Base-by-base conservation (phyloP, 352 stramenopile genomes). In the Aphanomyces invadans region DNA sequence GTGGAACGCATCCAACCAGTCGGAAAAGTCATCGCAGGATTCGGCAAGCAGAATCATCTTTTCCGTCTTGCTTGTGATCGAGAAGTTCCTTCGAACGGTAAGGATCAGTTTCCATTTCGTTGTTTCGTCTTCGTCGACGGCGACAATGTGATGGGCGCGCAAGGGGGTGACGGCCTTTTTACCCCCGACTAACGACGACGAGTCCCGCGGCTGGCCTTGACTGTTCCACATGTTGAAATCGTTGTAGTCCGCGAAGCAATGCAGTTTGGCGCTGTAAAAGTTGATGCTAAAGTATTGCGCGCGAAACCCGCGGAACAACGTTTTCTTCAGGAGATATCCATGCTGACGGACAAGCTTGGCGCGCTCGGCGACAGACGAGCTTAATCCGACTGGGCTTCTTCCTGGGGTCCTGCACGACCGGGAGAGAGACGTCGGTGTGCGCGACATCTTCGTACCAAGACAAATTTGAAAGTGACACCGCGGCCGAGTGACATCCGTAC, bases 241-340 rank as follows among this genome's bases (percentile, higher is more conserved):
- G 15, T 21, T 59, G 46, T 65, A 65, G n/a, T 65, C 29, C 5
- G 25, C 42, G 39, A 65, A 65, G 25, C 45, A 42, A 32, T 65
- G 39, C 15, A 65, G 38, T 38, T 65, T 65, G 46, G 36, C 19
- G 32, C 59, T 65, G 29, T 55, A 42, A 17, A 23, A 42, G 29
- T 65, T 65, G 46, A 65, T 42, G 46, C 59, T 52, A 33, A 57
- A 65, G 46, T 65, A 65, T 26, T 65, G 59, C 38, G 59, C 45
- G 17, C 17, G 9, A 19, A 65, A 29, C 4, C 59, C 33, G 17
- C 59, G 59, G 11, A 65, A 39, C 17, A 65, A 26, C 46, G 45
- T 54, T 23, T 65, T 65, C 38, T 42, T 65, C 9, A 56, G 26
- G 4, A 65, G 32, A 25, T 65, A 65, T 21, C 59, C 59, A 60